A percentile compares a stretch with the other conserved stretches of the same genome.
Evolutionary conservation across 306 rosid genomes (phyloP).

Genomic region (Acacia crassicarpa): DNA sequence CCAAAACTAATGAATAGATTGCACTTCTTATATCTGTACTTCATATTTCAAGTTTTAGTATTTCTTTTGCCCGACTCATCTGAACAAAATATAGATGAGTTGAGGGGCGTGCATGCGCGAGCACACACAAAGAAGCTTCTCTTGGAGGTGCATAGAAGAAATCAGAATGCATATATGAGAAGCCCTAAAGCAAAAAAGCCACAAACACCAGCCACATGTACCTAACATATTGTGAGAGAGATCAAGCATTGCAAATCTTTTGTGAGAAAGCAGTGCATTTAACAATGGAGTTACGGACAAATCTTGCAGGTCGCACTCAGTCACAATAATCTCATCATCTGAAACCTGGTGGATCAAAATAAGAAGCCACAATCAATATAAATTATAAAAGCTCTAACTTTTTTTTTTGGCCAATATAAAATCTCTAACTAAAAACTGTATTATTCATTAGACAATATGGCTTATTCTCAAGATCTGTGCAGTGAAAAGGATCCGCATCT

Average conservation of each 20-base stretch:
- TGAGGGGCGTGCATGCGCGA: not conserved
- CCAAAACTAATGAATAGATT: constrained; percentile 28
- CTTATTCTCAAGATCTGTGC: not conserved
- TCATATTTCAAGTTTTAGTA: not conserved
- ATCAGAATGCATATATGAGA: constrained; percentile 12
- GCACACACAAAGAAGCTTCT: not conserved
- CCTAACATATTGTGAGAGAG: constrained; percentile 93
- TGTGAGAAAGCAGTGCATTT: constrained; percentile 69
- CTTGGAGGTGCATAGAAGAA: constrained; percentile 17
- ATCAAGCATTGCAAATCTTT: constrained; percentile 78
- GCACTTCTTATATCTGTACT: not conserved
- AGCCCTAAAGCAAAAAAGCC: constrained; percentile 19
- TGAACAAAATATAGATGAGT: constrained; percentile 13
- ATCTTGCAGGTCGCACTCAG: constrained; percentile 92
- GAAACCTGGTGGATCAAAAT: constrained; percentile 60
- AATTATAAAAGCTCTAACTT: not conserved
- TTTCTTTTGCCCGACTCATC: not conserved
- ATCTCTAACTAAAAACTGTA: not conserved
- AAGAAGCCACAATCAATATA: constrained; percentile 18
- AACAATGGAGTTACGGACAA: constrained; percentile 78
- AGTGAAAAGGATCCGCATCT: not conserved
- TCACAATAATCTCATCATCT: constrained; percentile 78
- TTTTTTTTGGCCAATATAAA: too few species aligned
- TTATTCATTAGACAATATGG: not conserved
- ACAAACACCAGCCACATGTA: constrained; percentile 32